Percentiles rank a stretch among this genome's conserved stretches.
Conservation (phyloP, 805 yeast species). For the Candida fluviatilis region DNA sequence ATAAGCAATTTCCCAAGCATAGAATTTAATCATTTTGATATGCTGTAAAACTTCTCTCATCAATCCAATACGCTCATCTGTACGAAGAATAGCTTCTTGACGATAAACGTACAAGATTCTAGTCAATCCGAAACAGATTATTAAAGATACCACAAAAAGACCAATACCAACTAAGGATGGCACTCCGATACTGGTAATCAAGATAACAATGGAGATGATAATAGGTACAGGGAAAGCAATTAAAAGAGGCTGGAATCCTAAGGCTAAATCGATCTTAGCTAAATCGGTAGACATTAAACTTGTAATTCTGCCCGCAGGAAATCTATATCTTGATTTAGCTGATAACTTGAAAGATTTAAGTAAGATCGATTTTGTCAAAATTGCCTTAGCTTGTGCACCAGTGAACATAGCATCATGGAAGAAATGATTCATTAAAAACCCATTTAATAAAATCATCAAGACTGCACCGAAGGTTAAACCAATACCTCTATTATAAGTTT, state of each 20-base stretch:
- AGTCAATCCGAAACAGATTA: constrained; percentile 31
- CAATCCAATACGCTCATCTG: constrained; percentile 39
- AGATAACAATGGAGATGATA: constrained; percentile 32
- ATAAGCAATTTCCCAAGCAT: constrained; percentile 46
- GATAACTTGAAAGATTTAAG: constrained; percentile 36
- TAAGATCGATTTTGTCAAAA: constrained; percentile 36
- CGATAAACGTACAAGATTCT: constrained; percentile 31
- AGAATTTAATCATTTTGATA: constrained; percentile 41
- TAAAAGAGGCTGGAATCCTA: constrained; percentile 41
- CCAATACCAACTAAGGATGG: constrained; percentile 40
- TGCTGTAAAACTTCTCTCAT: constrained; percentile 41
- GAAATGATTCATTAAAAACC: constrained; percentile 37
- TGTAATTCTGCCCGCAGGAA: constrained; percentile 37
- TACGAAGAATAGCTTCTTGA: constrained; percentile 31
- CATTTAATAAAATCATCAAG: constrained; percentile 45
- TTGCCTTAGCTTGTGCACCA: constrained; percentile 38
- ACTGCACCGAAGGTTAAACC: constrained; percentile 75
- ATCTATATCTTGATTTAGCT: constrained; percentile 28
- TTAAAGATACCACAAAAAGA: constrained; percentile 31
- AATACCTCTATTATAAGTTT: constrained; percentile 54
- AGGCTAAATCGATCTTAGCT: constrained; percentile 40
- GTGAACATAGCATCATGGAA: constrained; percentile 40
- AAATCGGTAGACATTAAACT: constrained; percentile 41
- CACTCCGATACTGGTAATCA: constrained; percentile 35
- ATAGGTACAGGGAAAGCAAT: constrained; percentile 42